A percentile compares a stretch with the other conserved stretches of the same genome.
These are phyloP conservation scores for Xanthoconium purpureum DNA, from an alignment of 768 basidiomycete species.

Conservation along the genomic window DNA sequence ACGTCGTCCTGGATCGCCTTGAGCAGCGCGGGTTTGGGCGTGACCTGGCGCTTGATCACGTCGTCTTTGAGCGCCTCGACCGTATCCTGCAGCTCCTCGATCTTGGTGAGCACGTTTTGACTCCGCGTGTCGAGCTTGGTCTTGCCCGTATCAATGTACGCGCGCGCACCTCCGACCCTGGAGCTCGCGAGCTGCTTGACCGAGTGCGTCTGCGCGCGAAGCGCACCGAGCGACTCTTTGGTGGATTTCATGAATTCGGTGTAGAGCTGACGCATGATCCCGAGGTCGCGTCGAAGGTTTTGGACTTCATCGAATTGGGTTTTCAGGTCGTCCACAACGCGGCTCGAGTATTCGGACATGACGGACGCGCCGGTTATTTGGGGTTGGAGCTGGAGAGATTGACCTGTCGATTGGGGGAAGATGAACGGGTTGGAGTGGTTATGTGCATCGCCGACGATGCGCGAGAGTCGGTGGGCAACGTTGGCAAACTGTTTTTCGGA, in stretches of 20 bases:
- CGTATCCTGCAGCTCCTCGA: conserved; percentile 90
- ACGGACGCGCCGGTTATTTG: conserved; percentile 76
- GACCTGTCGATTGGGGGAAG: conserved; percentile 63
- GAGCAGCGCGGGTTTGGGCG: conserved; percentile 73
- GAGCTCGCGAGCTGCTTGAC: conserved; percentile 84
- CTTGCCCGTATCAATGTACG: conserved; percentile 90
- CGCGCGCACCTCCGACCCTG: conserved; percentile 81
- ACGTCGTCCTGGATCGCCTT: conserved; percentile 73
- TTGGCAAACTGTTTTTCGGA: conserved; percentile 72
- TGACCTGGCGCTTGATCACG: conserved; percentile 83
- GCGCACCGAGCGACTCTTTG: conserved; percentile 73
- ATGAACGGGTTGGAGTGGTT: conserved; percentile 37
- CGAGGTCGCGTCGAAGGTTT: conserved; percentile 88
- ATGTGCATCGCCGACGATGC: conserved; percentile 52
- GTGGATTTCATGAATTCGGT: conserved; percentile 91
- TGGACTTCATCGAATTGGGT: conserved; percentile 95
- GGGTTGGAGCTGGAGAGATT: conserved; percentile 53
- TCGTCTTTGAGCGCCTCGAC: conserved; percentile 90
- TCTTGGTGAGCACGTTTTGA: conserved; percentile 85
- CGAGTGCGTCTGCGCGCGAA: conserved; percentile 81
- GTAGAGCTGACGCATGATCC: conserved; percentile 91
- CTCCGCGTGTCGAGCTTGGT: conserved; percentile 84
- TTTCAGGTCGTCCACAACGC: conserved; percentile 79
- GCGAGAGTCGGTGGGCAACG: conserved; percentile 71
- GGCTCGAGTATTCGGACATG: conserved; percentile 66